Base-by-base conservation (phyloP, 805 yeast species). In the Lipomyces chichibuensis region DNA sequence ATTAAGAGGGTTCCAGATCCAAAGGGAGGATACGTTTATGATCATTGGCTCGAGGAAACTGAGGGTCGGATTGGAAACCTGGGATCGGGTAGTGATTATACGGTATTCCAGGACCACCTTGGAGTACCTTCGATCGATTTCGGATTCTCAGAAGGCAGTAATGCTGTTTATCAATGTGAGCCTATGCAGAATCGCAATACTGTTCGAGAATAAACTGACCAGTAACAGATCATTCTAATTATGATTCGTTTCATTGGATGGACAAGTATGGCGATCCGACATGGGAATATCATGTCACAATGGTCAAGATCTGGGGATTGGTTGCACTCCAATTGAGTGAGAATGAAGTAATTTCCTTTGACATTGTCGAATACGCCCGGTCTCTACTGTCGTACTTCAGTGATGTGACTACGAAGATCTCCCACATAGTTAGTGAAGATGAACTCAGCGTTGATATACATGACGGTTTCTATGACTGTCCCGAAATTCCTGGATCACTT, bases 1-100 rank as follows among this genome's bases (percentile, higher is more conserved):
- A 82, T 87, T n/a, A 78, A 78, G 58, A 69, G 77, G 63, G 79
- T 88, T 0, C 72, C 77, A 0, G 82, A 84, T 75, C 89, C 90
- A n/a, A 71, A 73, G 27, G 73, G 74, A 29, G 73, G 70, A 1
- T 69, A 77, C 3, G 71, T 81, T n/a, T 75, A 74, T 54, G 79
- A 79, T 25, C 71, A 73, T 59, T 79, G 82, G 82, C 64, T 70
- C 14, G 69, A 72, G 32, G 61, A 70, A 11, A 57, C 63, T n/a
- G 75, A 72, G 33, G 75, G 79, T 8, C 69, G 73, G 1, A 83
- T 89, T 64, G 73, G 75, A 0, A 80, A 84, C 54, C 77, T 88
- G 55, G 93, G 93, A 2, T 85, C 89, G 25, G 92, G 93, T 1
- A 84, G 91, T 5, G 95, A 90, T 75, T 90, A 75, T 69, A 78